Base-by-base conservation (phyloP, 441 rosid species). In the Populus trichocarpa region DNA sequence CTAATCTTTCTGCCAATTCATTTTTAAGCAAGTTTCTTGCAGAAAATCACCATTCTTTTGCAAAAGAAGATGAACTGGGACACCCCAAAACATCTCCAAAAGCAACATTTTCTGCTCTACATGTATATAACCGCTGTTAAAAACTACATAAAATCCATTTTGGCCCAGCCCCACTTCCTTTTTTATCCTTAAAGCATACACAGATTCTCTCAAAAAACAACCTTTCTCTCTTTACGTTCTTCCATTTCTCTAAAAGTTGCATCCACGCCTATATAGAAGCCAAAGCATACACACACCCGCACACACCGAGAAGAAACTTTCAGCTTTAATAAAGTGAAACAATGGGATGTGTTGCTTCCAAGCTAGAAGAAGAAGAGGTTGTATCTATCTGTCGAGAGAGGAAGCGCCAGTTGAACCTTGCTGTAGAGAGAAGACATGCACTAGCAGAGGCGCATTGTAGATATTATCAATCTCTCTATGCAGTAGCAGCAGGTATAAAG, bases 261-360 rank as follows among this genome's bases (percentile, higher is more conserved):
- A 67, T 75, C 70, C 75, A 79, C 76, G 67, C 75, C 82, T 75
- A 68, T 75, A 68, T 66, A 67, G 63, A 74, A 76, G 65, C 81
- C 81, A 75, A 71, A 50, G 12, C 46, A 40, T 11, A 11, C 46
- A 40, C 46, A 8, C 14, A 1, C 46, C 14, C 10, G 18, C 22
- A 18, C 65, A 23, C 14, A 10, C 66, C 4, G 40, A 70, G 61
- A 71, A 46, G 33, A 67, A 22, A 67, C 72, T 23, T 33, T 38
- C 61, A 50, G 66, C 33, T 40, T 67, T 73, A 59, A 59, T 65
- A 12, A 67, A 69, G 30, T 69, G 61, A 68, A 68, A 53, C 14
- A 74, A 94, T 95, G 98, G 99, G 99, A n/a, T 96, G 99, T 84
- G 99, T 89, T 73, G 93, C 97, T 66, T 93, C 98, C 13, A 96